phyloP scores from a whole-genome alignment of 2,329 filamentous ascomycete species.

The Venturiaceae sp. region DNA sequence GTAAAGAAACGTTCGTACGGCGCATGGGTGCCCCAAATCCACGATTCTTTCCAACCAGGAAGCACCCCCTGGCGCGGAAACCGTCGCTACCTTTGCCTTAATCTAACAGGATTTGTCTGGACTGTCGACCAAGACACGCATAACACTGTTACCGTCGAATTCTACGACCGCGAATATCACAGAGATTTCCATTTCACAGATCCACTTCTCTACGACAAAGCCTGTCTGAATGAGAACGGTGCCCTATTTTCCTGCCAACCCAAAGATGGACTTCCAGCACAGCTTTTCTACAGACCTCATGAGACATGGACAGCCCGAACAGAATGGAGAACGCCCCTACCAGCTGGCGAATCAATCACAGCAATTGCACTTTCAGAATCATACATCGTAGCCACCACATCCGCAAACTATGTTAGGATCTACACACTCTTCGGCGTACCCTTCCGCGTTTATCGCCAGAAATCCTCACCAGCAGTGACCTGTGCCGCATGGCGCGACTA shows the following conservation, averaged over 20 bases:
- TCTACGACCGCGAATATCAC: conserved; percentile 88
- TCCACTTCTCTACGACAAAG: conserved; percentile 91
- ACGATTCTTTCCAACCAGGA: conserved; percentile 84
- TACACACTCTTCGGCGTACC: conserved; percentile 91
- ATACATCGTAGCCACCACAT: conserved; percentile 83
- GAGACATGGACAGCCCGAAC: conserved; percentile 89
- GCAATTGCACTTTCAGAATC: conserved; percentile 87
- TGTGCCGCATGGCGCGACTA: conserved; percentile 95
- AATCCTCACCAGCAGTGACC: conserved; percentile 80
- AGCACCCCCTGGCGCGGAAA: conserved; percentile 95
- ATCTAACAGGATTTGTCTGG: conserved; percentile 91
- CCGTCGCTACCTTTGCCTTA: conserved; percentile 85
- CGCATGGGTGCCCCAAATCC: conserved; percentile 55
- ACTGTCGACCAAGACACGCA: conserved; percentile 88
- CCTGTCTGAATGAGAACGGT: conserved; percentile 77
- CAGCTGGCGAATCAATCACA: conserved; percentile 72
- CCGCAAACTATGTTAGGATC: conserved; percentile 77
- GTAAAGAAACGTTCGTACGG: conserved; percentile 10
- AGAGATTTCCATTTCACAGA: conserved; percentile 97
- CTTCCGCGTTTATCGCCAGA: conserved; percentile 80
- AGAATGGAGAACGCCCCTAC: conserved; percentile 86
- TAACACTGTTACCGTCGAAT: conserved; percentile 90
- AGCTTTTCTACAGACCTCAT: conserved; percentile 92
- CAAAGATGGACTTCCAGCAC: conserved; percentile 44
- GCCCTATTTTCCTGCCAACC: conserved; percentile 77